Percentiles rank a stretch among this genome's conserved stretches.
Conservation (phyloP, 139 green algal genomes). For the Volvox africanus region DNA sequence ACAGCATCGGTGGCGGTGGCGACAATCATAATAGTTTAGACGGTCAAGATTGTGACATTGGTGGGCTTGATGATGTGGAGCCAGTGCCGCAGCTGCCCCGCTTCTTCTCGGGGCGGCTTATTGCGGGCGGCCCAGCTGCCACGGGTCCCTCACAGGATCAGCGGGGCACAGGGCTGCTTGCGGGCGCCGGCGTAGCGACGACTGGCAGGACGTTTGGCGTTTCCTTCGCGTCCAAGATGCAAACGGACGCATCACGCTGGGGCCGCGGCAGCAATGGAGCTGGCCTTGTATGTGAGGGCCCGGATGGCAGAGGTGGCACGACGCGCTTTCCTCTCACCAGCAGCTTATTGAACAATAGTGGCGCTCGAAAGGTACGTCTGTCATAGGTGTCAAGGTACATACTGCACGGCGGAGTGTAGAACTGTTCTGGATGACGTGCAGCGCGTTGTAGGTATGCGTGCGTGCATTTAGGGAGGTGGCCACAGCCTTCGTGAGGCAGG, state of each 20-base stretch:
- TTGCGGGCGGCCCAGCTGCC: background rate
- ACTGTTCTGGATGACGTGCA: too few relatives aligned
- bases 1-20: background rate
- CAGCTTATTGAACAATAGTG: conserved; percentile 2
- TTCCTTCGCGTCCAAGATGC: conserved; percentile 11
- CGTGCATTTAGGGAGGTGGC: too few relatives aligned
- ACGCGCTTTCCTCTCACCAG: conserved; percentile 16
- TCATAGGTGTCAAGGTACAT: background rate
- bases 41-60: background rate
- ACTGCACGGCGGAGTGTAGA: background rate
- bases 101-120: background rate
- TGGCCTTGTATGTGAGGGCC: conserved; percentile 1
- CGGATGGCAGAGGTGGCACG: conserved; percentile 21
- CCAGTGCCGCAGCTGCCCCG: conserved; percentile 25
- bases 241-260: background rate
- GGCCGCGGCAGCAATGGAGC: background rate
- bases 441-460: background rate
- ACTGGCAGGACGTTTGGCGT: background rate
- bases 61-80: background rate
- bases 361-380: conserved; percentile 9
- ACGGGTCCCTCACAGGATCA: background rate
- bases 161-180: background rate
- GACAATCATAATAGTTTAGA: background rate
- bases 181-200: background rate
- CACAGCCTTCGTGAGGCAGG: too few relatives aligned